These are phyloP conservation scores for Rubus parviflorus DNA, from an alignment of 306 rosid genomes.

Conservation along the genomic window DNA sequence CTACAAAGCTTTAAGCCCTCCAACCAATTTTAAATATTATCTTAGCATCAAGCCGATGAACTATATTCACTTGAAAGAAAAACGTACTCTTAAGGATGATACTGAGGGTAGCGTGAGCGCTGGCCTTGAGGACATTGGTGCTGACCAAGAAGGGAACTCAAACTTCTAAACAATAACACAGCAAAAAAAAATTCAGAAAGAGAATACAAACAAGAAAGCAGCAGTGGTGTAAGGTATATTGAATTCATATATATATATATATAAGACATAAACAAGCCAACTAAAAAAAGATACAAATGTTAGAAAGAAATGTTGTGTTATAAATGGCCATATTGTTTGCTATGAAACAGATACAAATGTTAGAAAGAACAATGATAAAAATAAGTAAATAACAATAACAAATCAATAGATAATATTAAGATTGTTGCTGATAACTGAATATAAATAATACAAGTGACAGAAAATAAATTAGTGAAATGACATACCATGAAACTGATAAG, in stretches of 20 bases:
- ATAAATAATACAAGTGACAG: background rate
- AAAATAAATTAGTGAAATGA: conserved; percentile 5
- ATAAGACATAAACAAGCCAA: no score
- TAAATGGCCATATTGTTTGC: conserved; percentile 82
- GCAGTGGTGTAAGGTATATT: no score
- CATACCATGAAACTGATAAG: conserved; percentile 4
- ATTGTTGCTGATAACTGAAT: background rate
- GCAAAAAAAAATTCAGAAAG: no score
- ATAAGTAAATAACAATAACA: background rate
- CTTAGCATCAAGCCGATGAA: background rate
- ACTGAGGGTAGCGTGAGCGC: conserved; percentile 47
- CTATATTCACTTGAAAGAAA: background rate
- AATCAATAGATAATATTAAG: background rate
- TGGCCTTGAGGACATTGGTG: conserved; percentile 41
- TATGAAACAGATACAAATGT: conserved; percentile 44
- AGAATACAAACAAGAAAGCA: no score
- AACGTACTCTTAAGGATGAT: conserved; percentile 63
- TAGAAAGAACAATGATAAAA: conserved; percentile 13
- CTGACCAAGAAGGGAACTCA: no score
- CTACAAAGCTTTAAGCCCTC: background rate
- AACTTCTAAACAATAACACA: no score
- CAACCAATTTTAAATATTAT: conserved; percentile 1
- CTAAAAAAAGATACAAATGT: no score
- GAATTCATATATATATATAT: no score
- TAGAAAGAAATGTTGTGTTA: no score